Evolutionary conservation across 2,329 filamentous ascomycete genomes (phyloP).

Genomic region (Eutypella sp.): DNA sequence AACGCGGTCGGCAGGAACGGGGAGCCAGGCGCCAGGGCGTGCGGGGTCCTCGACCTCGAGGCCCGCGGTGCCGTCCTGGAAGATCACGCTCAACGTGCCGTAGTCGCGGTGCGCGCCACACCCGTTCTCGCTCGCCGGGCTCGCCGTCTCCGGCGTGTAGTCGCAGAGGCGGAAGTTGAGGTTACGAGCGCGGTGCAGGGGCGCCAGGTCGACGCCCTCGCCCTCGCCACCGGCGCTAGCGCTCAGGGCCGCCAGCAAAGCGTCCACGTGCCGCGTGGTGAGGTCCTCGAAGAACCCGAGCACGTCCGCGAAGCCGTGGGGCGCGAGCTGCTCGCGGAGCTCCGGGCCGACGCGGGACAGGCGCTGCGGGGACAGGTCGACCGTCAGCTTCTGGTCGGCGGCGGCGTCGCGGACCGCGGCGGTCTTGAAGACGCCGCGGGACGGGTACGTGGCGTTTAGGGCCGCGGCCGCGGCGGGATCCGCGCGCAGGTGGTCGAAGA

Average conservation of each 20-base stretch:
- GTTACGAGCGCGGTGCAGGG: conserved; percentile 4
- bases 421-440: conserved; percentile 1
- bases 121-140: conserved; percentile 2
- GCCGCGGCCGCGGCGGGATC: neutral
- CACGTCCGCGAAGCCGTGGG: conserved; percentile 1
- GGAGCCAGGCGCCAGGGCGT: conserved; percentile 1
- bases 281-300: conserved; percentile 2
- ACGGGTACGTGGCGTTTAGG: conserved; percentile 1
- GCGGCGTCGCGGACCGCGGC: conserved; percentile 2
- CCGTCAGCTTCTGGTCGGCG: conserved; percentile 8
- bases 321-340: neutral
- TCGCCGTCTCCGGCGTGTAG: conserved; percentile 2
- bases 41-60: conserved; percentile 2
- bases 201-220: conserved; percentile 1
- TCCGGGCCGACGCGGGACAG: neutral
- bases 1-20: conserved; percentile 1
- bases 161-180: conserved; percentile 6
- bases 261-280: conserved; percentile 1
- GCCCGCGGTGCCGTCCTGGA: conserved; percentile 2
- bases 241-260: neutral
- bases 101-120: conserved; percentile 5
- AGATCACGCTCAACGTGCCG: conserved; percentile 4
- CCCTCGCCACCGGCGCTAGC: neutral
- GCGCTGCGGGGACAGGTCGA: conserved; percentile 4
- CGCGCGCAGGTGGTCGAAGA: conserved; percentile 3